Evolutionary conservation across 1,139 yeast genomes (phyloP).

Genomic region (Starmera stellimalicola): DNA sequence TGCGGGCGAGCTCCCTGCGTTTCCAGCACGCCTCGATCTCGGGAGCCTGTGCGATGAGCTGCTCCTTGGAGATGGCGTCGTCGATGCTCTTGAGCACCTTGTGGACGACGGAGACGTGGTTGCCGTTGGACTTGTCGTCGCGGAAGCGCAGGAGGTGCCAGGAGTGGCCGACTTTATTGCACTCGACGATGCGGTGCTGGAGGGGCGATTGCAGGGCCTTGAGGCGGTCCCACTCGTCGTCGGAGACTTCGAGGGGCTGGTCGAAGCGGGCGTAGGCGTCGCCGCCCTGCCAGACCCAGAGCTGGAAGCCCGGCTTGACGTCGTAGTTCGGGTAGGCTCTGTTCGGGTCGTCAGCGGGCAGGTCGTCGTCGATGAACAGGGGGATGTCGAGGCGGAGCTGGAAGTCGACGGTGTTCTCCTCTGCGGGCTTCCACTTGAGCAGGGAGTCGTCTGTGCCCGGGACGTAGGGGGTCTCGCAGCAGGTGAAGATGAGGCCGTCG

Average conservation of each 20-base stretch:
- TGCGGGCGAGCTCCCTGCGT: constrained; percentile 24
- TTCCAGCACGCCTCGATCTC: constrained; percentile 40
- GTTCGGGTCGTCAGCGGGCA: constrained; percentile 63
- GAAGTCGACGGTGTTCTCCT: constrained; percentile 89
- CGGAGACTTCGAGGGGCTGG: constrained; percentile 42
- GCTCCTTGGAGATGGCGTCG: constrained; percentile 79
- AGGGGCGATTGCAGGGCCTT: constrained; percentile 69
- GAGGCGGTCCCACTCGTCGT: constrained; percentile 75
- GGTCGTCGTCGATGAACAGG: constrained; percentile 54
- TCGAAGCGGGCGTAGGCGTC: constrained; percentile 57
- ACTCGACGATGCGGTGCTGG: constrained; percentile 87
- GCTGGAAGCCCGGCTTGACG: constrained; percentile 55
- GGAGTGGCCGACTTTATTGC: constrained; percentile 41
- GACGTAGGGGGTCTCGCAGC: constrained; percentile 79
- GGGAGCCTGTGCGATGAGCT: constrained; percentile 42
- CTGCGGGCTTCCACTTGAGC: constrained; percentile 95
- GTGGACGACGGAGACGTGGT: constrained; percentile 70
- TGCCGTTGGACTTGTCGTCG: constrained; percentile 86
- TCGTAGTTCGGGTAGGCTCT: constrained; percentile 77
- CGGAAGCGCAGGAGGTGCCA: constrained; percentile 89
- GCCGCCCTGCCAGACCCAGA: constrained; percentile 79
- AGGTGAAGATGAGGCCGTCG: constrained; percentile 91
- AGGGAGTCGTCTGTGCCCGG: constrained; percentile 80
- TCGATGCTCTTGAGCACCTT: constrained; percentile 76
- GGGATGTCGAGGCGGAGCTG: constrained; percentile 64